These are phyloP conservation scores for Monosporozyma solicola DNA, from an alignment of 805 yeast species.

Conservation along the genomic window DNA sequence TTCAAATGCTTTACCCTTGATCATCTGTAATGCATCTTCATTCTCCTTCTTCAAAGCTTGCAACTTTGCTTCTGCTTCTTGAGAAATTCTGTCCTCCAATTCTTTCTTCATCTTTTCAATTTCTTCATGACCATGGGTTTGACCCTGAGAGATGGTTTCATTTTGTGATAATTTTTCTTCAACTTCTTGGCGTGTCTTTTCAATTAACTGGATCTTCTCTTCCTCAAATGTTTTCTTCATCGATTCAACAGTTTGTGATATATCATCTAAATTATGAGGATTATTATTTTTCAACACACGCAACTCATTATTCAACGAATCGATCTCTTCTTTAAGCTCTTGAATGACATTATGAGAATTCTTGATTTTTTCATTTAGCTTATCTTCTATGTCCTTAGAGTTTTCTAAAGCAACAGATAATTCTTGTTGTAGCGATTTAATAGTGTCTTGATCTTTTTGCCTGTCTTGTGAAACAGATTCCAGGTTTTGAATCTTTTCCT, in stretches of 20 bases:
- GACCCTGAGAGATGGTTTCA: neutral
- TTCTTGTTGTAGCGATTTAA: conserved; percentile 8
- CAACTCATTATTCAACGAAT: conserved; percentile 16
- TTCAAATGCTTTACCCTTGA: conserved; percentile 13
- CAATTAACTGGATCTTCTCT: conserved; percentile 12
- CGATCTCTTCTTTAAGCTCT: conserved; percentile 8
- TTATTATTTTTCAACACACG: conserved; percentile 15
- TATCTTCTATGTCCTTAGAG: conserved; percentile 13
- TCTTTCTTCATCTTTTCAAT: neutral
- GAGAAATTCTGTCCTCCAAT: conserved; percentile 5
- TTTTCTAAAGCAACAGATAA: conserved; percentile 14
- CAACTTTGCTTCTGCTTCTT: conserved; percentile 9
- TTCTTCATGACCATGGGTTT: neutral
- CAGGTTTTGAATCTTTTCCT: neutral
- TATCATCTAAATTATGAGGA: conserved; percentile 13
- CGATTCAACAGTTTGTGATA: conserved; percentile 18
- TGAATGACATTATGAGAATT: conserved; percentile 5
- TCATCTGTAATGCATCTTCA: neutral
- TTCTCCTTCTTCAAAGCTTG: neutral
- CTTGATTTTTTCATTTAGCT: conserved; percentile 7
- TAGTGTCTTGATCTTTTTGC: neutral
- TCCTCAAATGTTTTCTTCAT: conserved; percentile 23
- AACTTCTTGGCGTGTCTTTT: conserved; percentile 7
- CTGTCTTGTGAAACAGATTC: neutral
- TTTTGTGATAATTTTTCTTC: conserved; percentile 7